Conservation (phyloP, 129 eudicot genomes). For the Ambrosia artemisiifolia region DNA sequence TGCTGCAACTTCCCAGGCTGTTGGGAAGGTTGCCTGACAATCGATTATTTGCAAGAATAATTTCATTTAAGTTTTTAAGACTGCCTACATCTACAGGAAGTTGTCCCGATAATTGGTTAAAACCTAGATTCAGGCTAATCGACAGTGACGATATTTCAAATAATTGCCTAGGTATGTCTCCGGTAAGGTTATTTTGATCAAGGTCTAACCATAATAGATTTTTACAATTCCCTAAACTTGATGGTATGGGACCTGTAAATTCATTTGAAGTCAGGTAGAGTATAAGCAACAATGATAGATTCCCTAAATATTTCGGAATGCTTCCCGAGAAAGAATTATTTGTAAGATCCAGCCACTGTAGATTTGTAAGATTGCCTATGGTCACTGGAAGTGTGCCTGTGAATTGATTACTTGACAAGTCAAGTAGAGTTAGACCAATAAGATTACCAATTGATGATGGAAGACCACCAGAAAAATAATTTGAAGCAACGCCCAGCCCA, state of each 20-base stretch:
- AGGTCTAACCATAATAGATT: slow-evolving; percentile 16
- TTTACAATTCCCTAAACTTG: slow-evolving; percentile 25
- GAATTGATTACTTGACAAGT: slow-evolving; percentile 21
- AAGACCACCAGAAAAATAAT: slow-evolving; percentile 15
- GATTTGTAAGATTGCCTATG: slow-evolving; percentile 22
- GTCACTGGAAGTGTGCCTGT: slow-evolving; percentile 17
- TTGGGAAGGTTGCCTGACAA: slow-evolving; percentile 39
- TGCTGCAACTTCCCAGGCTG: slow-evolving; percentile 22
- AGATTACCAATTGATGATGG: slow-evolving; percentile 30
- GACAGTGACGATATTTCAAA: slow-evolving; percentile 24
- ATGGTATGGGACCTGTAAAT: slow-evolving; percentile 23
- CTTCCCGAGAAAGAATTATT: slow-evolving; percentile 18
- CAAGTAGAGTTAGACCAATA: slow-evolving; percentile 12
- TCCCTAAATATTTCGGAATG: slow-evolving; percentile 27
- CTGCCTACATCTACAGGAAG: slow-evolving; percentile 30
- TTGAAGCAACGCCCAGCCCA: neutral
- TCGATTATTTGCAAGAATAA: slow-evolving; percentile 21
- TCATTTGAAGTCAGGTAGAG: slow-evolving; percentile 17
- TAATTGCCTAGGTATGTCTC: slow-evolving; percentile 27
- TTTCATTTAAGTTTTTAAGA: slow-evolving; percentile 9
- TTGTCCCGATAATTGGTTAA: slow-evolving; percentile 31
- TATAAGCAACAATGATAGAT: slow-evolving; percentile 10
- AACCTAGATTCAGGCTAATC: slow-evolving; percentile 23
- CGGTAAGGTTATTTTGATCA: slow-evolving; percentile 27
- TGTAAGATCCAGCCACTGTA: slow-evolving; percentile 6